Percentiles rank a stretch among this genome's conserved stretches.
These are phyloP conservation scores for Candida gigantensis DNA, from an alignment of 1,139 yeast genomes.

Conservation along the genomic window DNA sequence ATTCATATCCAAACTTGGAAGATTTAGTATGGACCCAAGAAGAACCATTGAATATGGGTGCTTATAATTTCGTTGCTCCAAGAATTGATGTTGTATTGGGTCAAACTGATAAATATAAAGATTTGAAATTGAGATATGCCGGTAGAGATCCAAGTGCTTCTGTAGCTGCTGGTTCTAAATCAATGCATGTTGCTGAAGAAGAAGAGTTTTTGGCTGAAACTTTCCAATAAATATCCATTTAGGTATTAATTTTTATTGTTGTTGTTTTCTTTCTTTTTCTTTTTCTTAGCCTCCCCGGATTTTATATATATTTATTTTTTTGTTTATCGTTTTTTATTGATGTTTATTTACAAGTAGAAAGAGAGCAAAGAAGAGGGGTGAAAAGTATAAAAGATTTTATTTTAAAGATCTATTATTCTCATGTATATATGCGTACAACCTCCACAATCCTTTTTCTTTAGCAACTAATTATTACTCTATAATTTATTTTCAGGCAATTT, in stretches of 20 bases:
- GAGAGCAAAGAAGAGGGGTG: background rate
- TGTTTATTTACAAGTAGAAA: background rate
- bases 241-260: background rate
- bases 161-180: slow-evolving; percentile 96
- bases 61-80: slow-evolving; percentile 78
- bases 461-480: too few relatives aligned
- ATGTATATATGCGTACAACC: too few relatives aligned
- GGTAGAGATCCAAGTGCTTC: slow-evolving; percentile 99
- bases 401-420: too few relatives aligned
- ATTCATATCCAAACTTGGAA: slow-evolving; percentile 77
- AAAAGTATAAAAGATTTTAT: too few relatives aligned
- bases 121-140: slow-evolving; percentile 70
- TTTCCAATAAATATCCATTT: slow-evolving; percentile 39
- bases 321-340: background rate
- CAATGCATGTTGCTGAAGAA: slow-evolving; percentile 87
- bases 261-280: slow-evolving; percentile 2
- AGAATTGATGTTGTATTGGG: slow-evolving; percentile 74
- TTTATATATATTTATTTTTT: background rate
- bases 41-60: slow-evolving; percentile 98
- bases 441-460: too few relatives aligned
- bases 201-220: slow-evolving; percentile 81
- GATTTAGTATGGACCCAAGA: slow-evolving; percentile 98
- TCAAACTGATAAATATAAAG: slow-evolving; percentile 70
- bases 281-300: background rate
- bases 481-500: slow-evolving; percentile 6